Conservation (phyloP, 768 basidiomycete genomes). For the Suillus bovinus region DNA sequence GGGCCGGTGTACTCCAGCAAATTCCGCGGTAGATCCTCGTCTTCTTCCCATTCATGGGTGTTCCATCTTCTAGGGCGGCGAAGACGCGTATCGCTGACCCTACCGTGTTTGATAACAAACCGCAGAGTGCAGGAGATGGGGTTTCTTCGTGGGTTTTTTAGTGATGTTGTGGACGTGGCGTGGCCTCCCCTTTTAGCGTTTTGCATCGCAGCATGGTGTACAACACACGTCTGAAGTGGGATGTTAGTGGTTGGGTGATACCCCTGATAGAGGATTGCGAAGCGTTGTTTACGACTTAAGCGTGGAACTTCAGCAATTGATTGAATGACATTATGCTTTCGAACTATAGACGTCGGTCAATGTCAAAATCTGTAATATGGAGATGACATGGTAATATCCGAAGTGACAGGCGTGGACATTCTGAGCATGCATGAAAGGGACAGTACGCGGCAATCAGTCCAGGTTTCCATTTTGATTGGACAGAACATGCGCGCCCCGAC, state of each 20-base stretch:
- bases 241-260: neutral
- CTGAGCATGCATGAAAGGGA: neutral
- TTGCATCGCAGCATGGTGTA: slow-evolving; percentile 35
- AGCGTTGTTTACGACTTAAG: neutral
- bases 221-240: slow-evolving; percentile 24
- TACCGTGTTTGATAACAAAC: slow-evolving; percentile 16
- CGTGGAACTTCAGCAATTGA: neutral
- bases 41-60: slow-evolving; percentile 23
- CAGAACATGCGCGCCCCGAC: neutral
- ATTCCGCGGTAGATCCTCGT: slow-evolving; percentile 17
- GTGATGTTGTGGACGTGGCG: slow-evolving; percentile 35
- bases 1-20: slow-evolving; percentile 2
- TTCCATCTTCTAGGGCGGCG: slow-evolving; percentile 26
- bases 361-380: neutral
- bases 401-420: neutral
- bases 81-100: slow-evolving; percentile 25
- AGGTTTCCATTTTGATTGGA: neutral
- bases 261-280: neutral
- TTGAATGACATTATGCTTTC: neutral
- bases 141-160: slow-evolving; percentile 28
- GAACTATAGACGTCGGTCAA: neutral
- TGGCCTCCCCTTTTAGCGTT: slow-evolving; percentile 39
- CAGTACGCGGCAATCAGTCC: neutral
- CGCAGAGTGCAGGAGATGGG: slow-evolving; percentile 22
- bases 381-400: slow-evolving; percentile 3